These are phyloP conservation scores for Cubamyces lactineus DNA, from an alignment of 768 basidiomycete genomes.

Conservation along the genomic window DNA sequence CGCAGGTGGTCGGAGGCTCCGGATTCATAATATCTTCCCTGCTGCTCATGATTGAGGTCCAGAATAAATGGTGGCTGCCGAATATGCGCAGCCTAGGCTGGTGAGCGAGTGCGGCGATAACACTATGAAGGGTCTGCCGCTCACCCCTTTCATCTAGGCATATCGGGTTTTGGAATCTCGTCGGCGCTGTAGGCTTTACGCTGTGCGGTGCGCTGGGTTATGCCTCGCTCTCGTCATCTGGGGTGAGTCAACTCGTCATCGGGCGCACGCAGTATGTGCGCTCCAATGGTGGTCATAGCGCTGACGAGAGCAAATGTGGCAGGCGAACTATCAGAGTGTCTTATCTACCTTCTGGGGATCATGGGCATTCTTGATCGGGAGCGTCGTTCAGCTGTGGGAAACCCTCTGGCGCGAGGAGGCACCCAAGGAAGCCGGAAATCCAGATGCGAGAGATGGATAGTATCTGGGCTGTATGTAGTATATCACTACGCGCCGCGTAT, in stretches of 20 bases:
- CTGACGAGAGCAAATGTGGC: background rate
- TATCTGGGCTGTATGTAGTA: background rate
- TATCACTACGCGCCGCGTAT: too few relatives aligned
- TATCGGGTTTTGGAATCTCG: conserved; percentile 57
- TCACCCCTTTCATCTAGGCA: conserved; percentile 21
- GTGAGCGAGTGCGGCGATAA: conserved; percentile 41
- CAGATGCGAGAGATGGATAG: background rate
- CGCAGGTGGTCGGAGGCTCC: conserved; percentile 62
- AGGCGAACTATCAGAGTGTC: conserved; percentile 54
- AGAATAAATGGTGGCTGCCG: conserved; percentile 56
- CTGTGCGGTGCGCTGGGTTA: conserved; percentile 62
- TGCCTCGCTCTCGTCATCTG: conserved; percentile 31
- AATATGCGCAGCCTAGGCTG: conserved; percentile 52
- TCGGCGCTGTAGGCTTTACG: conserved; percentile 61
- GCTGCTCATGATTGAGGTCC: conserved; percentile 57
- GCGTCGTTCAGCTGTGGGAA: conserved; percentile 58
- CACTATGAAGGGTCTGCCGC: conserved; percentile 1
- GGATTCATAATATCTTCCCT: conserved; percentile 58
- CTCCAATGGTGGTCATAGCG: background rate
- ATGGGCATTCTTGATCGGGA: conserved; percentile 67
- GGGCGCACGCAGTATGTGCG: background rate
- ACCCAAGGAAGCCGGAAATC: background rate
- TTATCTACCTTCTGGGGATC: conserved; percentile 60
- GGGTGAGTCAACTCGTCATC: conserved; percentile 11
- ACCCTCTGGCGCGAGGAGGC: conserved; percentile 32